phyloP scores from a whole-genome alignment of 2,329 filamentous ascomycete species.

The Byssochlamys sp. region DNA sequence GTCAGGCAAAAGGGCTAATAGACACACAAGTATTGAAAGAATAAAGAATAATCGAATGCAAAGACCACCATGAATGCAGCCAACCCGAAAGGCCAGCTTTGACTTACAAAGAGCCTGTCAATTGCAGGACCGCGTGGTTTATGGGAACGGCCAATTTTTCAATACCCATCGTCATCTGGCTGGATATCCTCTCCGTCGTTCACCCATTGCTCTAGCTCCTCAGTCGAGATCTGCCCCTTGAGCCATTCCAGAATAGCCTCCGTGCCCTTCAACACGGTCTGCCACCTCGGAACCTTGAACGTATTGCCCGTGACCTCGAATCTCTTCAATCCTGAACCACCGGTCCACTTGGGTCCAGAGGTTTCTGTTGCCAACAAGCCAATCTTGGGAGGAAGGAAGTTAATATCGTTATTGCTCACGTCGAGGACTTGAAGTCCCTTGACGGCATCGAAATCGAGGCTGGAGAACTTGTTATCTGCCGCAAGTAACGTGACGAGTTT shows the following conservation, averaged over 20 bases:
- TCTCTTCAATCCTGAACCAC: slow-evolving; percentile 47
- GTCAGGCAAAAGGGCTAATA: not conserved
- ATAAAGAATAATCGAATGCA: not conserved
- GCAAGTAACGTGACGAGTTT: slow-evolving; percentile 60
- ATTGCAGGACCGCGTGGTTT: not conserved
- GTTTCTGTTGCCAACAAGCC: slow-evolving; percentile 60
- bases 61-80: not conserved
- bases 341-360: slow-evolving; percentile 24
- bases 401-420: slow-evolving; percentile 75
- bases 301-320: slow-evolving; percentile 75
- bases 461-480: slow-evolving; percentile 68
- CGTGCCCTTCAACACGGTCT: slow-evolving; percentile 75
- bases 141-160: slow-evolving; percentile 6
- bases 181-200: slow-evolving; percentile 12
- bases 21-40: not conserved
- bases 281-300: slow-evolving; percentile 78
- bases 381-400: slow-evolving; percentile 67
- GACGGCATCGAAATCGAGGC: slow-evolving; percentile 63
- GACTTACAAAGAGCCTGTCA: not conserved
- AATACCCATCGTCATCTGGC: slow-evolving; percentile 6
- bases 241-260: slow-evolving; percentile 76
- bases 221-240: slow-evolving; percentile 59
- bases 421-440: slow-evolving; percentile 67
- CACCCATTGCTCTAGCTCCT: slow-evolving; percentile 32
- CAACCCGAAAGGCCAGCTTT: not conserved